A percentile compares a stretch with the other conserved stretches of the same genome.
Evolutionary conservation across 78 protist genomes (phyloP).

Genomic region (Ministeria vibrans): DNA sequence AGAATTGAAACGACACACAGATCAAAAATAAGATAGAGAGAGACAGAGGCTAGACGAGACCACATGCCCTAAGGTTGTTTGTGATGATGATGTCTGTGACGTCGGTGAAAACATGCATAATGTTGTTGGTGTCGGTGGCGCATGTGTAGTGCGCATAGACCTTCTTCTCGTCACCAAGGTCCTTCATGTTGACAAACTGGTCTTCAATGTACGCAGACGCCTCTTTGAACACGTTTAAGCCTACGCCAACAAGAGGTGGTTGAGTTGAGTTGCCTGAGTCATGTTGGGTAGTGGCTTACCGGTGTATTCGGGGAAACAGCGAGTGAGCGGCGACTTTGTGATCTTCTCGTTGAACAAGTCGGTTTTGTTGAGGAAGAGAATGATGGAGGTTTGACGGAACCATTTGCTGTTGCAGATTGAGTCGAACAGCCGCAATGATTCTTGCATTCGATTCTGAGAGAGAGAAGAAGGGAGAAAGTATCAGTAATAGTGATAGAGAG

Average conservation of each 20-base stretch:
- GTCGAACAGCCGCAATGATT: constrained; percentile 78
- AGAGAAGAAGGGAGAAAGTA: no score
- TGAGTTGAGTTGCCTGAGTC: background rate
- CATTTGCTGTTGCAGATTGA: constrained; percentile 83
- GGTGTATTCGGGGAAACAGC: constrained; percentile 71
- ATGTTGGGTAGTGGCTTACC: constrained; percentile 34
- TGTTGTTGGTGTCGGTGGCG: constrained; percentile 85
- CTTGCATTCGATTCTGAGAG: constrained; percentile 88
- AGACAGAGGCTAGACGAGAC: constrained; percentile 12
- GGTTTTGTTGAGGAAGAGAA: constrained; percentile 86
- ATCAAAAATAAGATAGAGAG: background rate
- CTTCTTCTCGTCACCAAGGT: constrained; percentile 25
- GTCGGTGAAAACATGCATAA: constrained; percentile 66
- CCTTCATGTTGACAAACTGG: constrained; percentile 43
- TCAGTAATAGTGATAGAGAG: background rate
- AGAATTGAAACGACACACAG: background rate
- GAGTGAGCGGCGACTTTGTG: constrained; percentile 29
- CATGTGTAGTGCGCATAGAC: constrained; percentile 78
- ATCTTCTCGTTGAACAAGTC: constrained; percentile 80
- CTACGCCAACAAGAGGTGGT: background rate
- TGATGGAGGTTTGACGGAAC: constrained; percentile 82
- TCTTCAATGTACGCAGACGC: constrained; percentile 21
- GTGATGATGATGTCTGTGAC: constrained; percentile 63
- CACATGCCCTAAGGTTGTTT: constrained; percentile 36
- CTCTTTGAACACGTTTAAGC: background rate